Evolutionary conservation across 2,329 filamentous ascomycete species (phyloP).

Genomic region (Bertia moriformis): DNA sequence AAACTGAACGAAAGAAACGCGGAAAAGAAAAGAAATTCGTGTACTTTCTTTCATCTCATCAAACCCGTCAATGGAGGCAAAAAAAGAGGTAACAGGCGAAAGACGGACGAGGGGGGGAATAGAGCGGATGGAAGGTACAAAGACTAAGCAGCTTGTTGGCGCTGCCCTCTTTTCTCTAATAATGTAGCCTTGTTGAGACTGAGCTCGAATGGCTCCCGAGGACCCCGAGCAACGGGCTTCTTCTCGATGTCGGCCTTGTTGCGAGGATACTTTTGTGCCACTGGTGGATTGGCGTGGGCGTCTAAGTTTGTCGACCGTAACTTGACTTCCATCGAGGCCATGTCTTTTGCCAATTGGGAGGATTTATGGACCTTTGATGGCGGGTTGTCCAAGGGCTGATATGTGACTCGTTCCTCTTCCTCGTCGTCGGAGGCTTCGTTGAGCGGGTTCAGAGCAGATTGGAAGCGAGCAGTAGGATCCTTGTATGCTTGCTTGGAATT

Average conservation of each 20-base stretch:
- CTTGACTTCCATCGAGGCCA: not conserved
- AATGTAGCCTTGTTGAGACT: not conserved
- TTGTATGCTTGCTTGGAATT: not conserved
- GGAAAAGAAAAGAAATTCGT: too few species aligned
- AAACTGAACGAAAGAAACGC: too few species aligned
- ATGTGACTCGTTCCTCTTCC: not conserved
- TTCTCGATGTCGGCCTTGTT: not conserved
- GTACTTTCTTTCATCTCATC: too few species aligned
- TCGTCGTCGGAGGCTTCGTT: slow-evolving; percentile 1
- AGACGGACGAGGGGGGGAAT: too few species aligned
- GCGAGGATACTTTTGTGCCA: not conserved
- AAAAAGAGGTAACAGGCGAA: too few species aligned
- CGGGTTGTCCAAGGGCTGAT: not conserved
- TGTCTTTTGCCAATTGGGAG: not conserved
- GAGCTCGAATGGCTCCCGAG: not conserved
- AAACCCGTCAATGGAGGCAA: too few species aligned
- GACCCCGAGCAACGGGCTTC: not conserved
- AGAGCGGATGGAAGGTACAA: too few species aligned
- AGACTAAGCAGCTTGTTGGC: not conserved
- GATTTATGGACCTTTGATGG: not conserved
- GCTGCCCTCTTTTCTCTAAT: not conserved
- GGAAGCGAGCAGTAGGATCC: not conserved
- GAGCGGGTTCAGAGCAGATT: not conserved
- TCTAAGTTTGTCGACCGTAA: not conserved
- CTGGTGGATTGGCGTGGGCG: not conserved